Evolutionary conservation across 768 basidiomycete genomes (phyloP).

Genomic region (Chalciporus piperatus): DNA sequence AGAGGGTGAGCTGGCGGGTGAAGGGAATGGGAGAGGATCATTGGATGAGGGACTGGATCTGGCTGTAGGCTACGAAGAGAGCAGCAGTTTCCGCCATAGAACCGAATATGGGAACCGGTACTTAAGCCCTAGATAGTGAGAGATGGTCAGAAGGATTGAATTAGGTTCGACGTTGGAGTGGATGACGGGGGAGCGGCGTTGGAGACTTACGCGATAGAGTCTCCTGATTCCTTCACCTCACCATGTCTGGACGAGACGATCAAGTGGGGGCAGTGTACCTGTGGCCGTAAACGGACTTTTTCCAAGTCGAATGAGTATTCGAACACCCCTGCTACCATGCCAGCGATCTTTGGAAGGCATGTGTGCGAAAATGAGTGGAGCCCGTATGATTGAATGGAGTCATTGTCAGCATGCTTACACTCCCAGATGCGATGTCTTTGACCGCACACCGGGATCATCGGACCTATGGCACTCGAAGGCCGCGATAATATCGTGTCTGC

Average conservation of each 20-base stretch:
- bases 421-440: slow-evolving; percentile 49
- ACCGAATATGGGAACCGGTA: slow-evolving; percentile 83
- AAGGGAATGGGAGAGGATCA: slow-evolving; percentile 28
- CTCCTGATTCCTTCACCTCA: slow-evolving; percentile 54
- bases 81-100: slow-evolving; percentile 87
- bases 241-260: slow-evolving; percentile 58
- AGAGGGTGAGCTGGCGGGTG: slow-evolving; percentile 43
- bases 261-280: too few species aligned
- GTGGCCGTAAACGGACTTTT: slow-evolving; percentile 88
- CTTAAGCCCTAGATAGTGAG: slow-evolving; percentile 58
- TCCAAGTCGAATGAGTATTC: slow-evolving; percentile 93
- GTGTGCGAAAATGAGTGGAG: neutral
- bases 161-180: neutral
- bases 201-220: too few species aligned
- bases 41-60: slow-evolving; percentile 59
- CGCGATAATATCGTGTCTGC: too few species aligned
- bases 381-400: neutral
- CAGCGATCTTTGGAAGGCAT: slow-evolving; percentile 53
- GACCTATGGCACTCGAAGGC: too few species aligned
- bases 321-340: slow-evolving; percentile 82
- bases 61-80: slow-evolving; percentile 78
- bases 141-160: slow-evolving; percentile 3
- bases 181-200: slow-evolving; percentile 9
- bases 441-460: too few species aligned
- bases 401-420: slow-evolving; percentile 35